phyloP scores from a whole-genome alignment of 2,329 filamentous ascomycete genomes.

The Talaromyces sp. region DNA sequence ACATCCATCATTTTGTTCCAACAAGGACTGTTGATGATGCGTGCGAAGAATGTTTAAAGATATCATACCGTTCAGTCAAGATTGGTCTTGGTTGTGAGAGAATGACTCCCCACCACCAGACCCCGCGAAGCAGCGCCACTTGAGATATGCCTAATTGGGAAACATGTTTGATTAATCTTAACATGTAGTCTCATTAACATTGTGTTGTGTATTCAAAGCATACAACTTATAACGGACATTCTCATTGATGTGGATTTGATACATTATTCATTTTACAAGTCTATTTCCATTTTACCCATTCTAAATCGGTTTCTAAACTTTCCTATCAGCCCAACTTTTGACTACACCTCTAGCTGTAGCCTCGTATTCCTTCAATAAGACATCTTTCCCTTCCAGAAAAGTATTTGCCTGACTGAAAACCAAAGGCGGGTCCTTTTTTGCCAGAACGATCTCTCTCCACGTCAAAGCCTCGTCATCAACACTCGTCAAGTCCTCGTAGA shows the following conservation, averaged over 20 bases:
- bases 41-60: no score
- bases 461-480: constrained; percentile 50
- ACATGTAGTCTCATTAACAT: no score
- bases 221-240: no score
- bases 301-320: neutral
- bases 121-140: neutral
- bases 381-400: constrained; percentile 29
- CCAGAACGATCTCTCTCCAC: constrained; percentile 52
- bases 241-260: no score
- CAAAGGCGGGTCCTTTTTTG: constrained; percentile 45
- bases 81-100: neutral
- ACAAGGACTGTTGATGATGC: no score
- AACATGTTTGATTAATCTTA: neutral
- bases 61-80: no score
- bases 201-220: no score
- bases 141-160: neutral
- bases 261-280: no score
- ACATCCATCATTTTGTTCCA: neutral
- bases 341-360: constrained; percentile 50
- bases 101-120: neutral
- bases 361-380: constrained; percentile 53
- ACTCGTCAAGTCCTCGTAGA: constrained; percentile 54
- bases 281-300: no score
- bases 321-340: constrained; percentile 41
- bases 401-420: constrained; percentile 63